Percentiles rank a stretch among this genome's conserved stretches.
Evolutionary conservation across 2,329 filamentous ascomycete species (phyloP).

Genomic region (Malbranchea zuffiana): DNA sequence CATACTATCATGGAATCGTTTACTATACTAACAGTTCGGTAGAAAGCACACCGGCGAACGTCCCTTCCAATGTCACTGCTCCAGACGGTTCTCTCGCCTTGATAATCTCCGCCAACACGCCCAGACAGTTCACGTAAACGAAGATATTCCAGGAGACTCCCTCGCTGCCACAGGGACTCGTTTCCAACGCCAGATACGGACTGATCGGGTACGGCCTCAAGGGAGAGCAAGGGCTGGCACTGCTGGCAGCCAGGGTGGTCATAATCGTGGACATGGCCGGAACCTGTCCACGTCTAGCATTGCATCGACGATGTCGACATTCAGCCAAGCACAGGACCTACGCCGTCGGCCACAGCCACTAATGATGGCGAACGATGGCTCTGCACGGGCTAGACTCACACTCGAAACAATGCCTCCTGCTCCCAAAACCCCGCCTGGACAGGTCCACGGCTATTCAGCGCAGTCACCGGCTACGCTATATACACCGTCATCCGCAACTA

Average conservation of each 20-base stretch:
- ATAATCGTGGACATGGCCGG: slow-evolving; percentile 64
- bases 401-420: slow-evolving; percentile 55
- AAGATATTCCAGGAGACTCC: slow-evolving; percentile 89
- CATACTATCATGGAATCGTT: background rate
- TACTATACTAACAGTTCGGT: slow-evolving; percentile 1
- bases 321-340: slow-evolving; percentile 53
- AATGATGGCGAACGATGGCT: slow-evolving; percentile 64
- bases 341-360: slow-evolving; percentile 68
- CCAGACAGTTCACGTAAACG: slow-evolving; percentile 93
- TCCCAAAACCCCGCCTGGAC: slow-evolving; percentile 51
- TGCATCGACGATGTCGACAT: slow-evolving; percentile 59
- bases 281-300: slow-evolving; percentile 87
- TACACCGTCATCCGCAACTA: slow-evolving; percentile 68
- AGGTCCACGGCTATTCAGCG: slow-evolving; percentile 53
- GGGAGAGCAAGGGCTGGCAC: slow-evolving; percentile 68
- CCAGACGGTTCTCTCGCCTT: slow-evolving; percentile 78
- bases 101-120: slow-evolving; percentile 96
- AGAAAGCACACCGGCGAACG: slow-evolving; percentile 97
- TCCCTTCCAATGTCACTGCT: slow-evolving; percentile 93
- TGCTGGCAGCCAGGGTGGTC: slow-evolving; percentile 58
- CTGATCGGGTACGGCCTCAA: slow-evolving; percentile 67
- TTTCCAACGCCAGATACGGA: slow-evolving; percentile 84
- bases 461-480: slow-evolving; percentile 67
- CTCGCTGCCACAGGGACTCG: slow-evolving; percentile 83
- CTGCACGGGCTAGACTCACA: slow-evolving; percentile 50